Evolutionary conservation across 768 basidiomycete genomes (phyloP), one percentile per base, ranked within the genome.

Genomic region (Suillus tomentosus): DNA sequence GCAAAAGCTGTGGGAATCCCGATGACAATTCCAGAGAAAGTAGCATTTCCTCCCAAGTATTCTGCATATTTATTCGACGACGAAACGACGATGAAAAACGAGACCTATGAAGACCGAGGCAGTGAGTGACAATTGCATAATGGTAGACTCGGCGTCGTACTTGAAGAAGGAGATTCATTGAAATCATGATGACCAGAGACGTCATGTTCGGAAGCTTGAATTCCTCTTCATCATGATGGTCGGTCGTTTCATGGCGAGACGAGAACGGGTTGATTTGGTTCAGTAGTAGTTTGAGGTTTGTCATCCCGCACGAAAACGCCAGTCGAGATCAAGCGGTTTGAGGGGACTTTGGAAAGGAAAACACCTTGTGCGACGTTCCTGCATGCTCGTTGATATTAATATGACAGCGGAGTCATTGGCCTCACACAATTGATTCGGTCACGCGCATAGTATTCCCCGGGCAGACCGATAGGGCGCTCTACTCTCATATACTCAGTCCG

Each of bases 1-100:
- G 87, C 83, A 64, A 89, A 82, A 1, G 85, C 75, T 15, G 85
- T 84, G 11, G 89, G 90, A 64, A 91, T 87, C 67, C 89, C 89
- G 64, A 89, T 80, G 40, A 80, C 81, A 8, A 91, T 70, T 56
- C 89, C 88, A 43, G 88, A 86, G 71, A 91, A 91, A 0, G 87
- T 87, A 14, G 86, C 78, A n/a, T 78, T 82, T n/a, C 89, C 89
- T 36, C 88, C 88, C 9, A 90, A 77, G 67, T 83, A 78, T 64
- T 84, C 80, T 0, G 87, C 85, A 70, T 91, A 90, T 60, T 79
- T 79, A 68, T 83, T 85, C 1, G 87, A 85, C 1, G 89, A 88
- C 5, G 89, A 87, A 5, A 91, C 85, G 53, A 89, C 79, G 62
- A 89, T 83, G 73, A 89, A 91, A 75, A 91, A 90, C 0, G 86